These are phyloP conservation scores for Fistulinella cinereoalba DNA, from an alignment of 1,284 basidiomycete genomes.

Conservation along the genomic window DNA sequence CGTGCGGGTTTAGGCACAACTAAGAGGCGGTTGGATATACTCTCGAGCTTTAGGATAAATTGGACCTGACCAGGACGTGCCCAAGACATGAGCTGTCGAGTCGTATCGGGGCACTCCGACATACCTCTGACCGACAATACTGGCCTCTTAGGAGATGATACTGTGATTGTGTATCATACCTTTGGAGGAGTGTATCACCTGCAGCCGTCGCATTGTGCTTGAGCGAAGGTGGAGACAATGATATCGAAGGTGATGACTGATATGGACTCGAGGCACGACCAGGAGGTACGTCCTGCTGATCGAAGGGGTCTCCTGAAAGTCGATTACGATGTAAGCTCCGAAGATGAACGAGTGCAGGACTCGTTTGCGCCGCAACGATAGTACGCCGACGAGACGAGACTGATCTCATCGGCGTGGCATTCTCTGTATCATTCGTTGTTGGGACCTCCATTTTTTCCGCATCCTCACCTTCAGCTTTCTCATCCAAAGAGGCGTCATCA, in stretches of 20 bases:
- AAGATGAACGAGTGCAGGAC: constrained; percentile 62
- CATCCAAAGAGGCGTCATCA: constrained; percentile 32
- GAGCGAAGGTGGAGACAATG: constrained; percentile 44
- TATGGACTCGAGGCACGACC: constrained; percentile 44
- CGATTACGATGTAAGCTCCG: constrained; percentile 49
- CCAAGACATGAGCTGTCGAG: constrained; percentile 2
- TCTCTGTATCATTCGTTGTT: constrained; percentile 25
- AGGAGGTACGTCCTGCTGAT: constrained; percentile 57
- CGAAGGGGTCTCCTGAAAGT: constrained; percentile 69
- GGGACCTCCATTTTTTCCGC: constrained; percentile 3
- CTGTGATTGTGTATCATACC: constrained; percentile 69
- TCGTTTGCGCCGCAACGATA: constrained; percentile 63
- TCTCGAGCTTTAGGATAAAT: constrained; percentile 87
- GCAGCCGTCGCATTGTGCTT: constrained; percentile 44
- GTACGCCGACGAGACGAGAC: constrained; percentile 42
- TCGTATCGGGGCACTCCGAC: constrained; percentile 18
- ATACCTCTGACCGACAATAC: constrained; percentile 88
- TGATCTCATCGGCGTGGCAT: constrained; percentile 8
- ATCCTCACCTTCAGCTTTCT: constrained; percentile 28
- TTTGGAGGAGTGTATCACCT: constrained; percentile 55
- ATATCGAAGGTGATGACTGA: constrained; percentile 66
- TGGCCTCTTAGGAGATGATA: constrained; percentile 78
- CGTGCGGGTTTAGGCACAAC: constrained; percentile 93
- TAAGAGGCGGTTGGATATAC: constrained; percentile 89
- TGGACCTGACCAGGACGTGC: constrained; percentile 52